Percentiles rank a stretch among this genome's conserved stretches.
phyloP scores from a whole-genome alignment of 2,329 filamentous ascomycete genomes.

The Alternaria sp. region DNA sequence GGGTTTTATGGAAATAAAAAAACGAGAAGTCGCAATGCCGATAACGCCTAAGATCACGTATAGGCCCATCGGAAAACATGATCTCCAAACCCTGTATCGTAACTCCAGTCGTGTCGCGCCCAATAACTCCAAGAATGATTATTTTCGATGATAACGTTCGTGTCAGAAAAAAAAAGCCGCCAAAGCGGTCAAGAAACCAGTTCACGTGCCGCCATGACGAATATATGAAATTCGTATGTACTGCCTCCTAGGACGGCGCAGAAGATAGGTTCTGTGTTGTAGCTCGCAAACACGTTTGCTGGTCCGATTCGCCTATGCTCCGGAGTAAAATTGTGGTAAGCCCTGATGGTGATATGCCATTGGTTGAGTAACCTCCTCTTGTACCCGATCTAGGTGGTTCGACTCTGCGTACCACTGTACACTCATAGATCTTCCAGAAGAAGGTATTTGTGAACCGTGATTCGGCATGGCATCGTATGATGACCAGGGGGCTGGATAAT shows the following conservation, averaged over 20 bases:
- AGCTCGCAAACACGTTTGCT: not conserved
- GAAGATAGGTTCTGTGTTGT: not conserved
- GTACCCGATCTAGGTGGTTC: conserved; percentile 46
- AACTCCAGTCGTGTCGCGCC: conserved; percentile 10
- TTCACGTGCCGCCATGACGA: not conserved
- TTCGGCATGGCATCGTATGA: conserved; percentile 39
- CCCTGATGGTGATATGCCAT: conserved; percentile 40
- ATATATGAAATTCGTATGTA: not conserved
- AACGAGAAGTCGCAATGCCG: not conserved
- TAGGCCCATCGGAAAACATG: conserved; percentile 2
- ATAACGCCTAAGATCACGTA: conserved; percentile 4
- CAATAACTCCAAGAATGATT: conserved; percentile 9
- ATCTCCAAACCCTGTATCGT: conserved; percentile 8
- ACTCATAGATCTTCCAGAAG: conserved; percentile 46
- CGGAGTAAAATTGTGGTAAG: conserved; percentile 45
- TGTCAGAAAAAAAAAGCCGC: not conserved
- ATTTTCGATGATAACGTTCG: conserved; percentile 7
- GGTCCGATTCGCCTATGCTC: conserved; percentile 19
- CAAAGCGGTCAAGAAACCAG: not conserved
- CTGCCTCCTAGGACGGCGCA: not conserved
- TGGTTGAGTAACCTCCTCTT: conserved; percentile 47
- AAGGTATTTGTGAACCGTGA: conserved; percentile 39
- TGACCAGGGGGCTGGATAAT: conserved; percentile 45
- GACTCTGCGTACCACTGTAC: conserved; percentile 48
- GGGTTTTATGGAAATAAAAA: not conserved